Base-by-base conservation (phyloP, 2,329 filamentous ascomycete species). In the Cladosporium sp. region DNA sequence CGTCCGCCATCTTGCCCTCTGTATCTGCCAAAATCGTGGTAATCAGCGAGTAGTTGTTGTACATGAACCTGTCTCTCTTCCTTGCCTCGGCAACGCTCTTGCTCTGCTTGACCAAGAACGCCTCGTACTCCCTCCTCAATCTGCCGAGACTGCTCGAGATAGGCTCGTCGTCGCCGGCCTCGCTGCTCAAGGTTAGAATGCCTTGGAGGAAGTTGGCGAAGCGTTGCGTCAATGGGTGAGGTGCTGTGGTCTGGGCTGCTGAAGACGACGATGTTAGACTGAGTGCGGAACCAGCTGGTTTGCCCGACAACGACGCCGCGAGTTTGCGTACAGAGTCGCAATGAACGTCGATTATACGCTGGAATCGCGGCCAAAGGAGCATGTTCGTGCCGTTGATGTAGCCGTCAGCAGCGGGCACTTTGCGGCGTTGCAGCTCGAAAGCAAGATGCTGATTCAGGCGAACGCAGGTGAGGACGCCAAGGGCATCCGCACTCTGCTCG, bases 361-460 rank as follows among this genome's bases (percentile, higher is more conserved):
- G 96, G 73, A 99, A 91, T 29, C 94, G 89, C 8, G 95, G 95
- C 95, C 95, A 99, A 6, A 99, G 86, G 2, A 95, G 86, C 92
- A 99, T 99, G 74, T 91, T 93, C 5, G 92, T 96, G 55, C 88
- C 93, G 76, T 99, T 99, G 75, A 97, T 89, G 76, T 99, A 99
- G 46, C 88, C 85, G 74, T 99, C 95, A 1, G 92, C 89, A 5
- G 92, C 89, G 0, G 95, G 95, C 0, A 98, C 88, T 75, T 96
- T 94, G 64, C 94, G 88, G 12, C 94, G 87, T 78, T 99, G 95
- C 37, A 98, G 84, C 78, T 96, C 92, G 75, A 99, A 99, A 18
- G 95, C 93, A 66, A 94, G 89, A 71, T 95, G 92, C 75, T 98
- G 95, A 72, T 96, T 99, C 18, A 99, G 80, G 6, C 95, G 88